Conservation (phyloP, 768 basidiomycete species). For the Daedaleopsis nitida region DNA sequence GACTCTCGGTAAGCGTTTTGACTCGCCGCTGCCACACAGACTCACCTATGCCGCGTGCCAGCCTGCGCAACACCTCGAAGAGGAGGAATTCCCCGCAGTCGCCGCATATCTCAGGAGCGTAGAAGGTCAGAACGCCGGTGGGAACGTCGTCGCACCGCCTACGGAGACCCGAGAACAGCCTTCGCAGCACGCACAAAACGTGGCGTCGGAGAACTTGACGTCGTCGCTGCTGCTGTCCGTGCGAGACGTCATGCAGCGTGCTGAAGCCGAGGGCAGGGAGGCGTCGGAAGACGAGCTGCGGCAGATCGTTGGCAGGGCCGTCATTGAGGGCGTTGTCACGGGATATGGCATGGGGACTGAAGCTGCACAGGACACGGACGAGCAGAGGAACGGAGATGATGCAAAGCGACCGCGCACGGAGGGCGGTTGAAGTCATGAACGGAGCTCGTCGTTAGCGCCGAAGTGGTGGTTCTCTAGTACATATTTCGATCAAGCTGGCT, state of each 20-base stretch:
- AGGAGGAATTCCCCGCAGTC: constrained; percentile 67
- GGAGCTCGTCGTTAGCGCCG: neutral
- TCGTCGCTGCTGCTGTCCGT: constrained; percentile 65
- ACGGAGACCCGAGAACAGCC: constrained; percentile 32
- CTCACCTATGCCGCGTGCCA: constrained; percentile 29
- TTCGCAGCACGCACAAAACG: constrained; percentile 70
- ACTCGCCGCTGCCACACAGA: neutral
- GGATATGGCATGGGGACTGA: constrained; percentile 55
- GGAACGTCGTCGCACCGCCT: constrained; percentile 12
- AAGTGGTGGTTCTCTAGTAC: neutral
- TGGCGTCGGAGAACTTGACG: constrained; percentile 70
- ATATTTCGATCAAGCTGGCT: too few relatives aligned
- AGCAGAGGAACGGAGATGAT: constrained; percentile 22
- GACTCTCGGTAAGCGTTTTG: constrained; percentile 63
- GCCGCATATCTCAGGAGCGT: constrained; percentile 57
- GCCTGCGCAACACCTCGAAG: constrained; percentile 70
- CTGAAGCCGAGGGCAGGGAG: constrained; percentile 58
- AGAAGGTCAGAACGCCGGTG: constrained; percentile 26
- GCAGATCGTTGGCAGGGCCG: constrained; percentile 60
- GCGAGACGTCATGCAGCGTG: constrained; percentile 65
- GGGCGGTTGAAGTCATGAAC: constrained; percentile 13
- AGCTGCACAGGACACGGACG: constrained; percentile 13
- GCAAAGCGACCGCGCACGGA: constrained; percentile 32
- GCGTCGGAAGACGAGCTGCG: constrained; percentile 64
- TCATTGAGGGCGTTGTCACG: constrained; percentile 64